Evolutionary conservation across 208 protist species (phyloP), one percentile per base, ranked within the genome.

Genomic region (Leptomonas pyrrhocoris): DNA sequence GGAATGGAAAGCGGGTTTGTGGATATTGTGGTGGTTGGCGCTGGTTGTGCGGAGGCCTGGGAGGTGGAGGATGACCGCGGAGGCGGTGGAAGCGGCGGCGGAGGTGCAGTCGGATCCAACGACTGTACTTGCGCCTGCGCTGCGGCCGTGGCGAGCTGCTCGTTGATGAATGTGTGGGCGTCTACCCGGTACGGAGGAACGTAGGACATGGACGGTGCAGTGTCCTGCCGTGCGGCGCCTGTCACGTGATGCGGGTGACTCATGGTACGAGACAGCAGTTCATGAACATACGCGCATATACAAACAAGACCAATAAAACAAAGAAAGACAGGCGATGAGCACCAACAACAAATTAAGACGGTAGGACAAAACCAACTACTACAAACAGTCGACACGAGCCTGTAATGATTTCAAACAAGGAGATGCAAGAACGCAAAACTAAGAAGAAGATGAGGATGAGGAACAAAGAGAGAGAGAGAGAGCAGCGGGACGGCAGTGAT

Each of bases 101-200:
- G 45, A 4, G 60, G 60, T 13, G 48, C 60, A 0, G 60, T 66
- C 2, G 48, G 62, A 50, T 58, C 46, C n/a, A 36, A 45, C 19
- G 50, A 25, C 49, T 54, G 13, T 23, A 18, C 28, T 2, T 13
- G 60, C 40, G n/a, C 11, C 9, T 45, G 42, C 11, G n/a, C 40
- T 2, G 18, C 18, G n/a, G 21, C 28, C 2, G 16, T 53, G 42
- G 60, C 36, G 30, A 61, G 51, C 51, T 68, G 30, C 31, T 74
- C 42, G 9, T 12, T 61, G 45, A 65, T 68, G 69, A 48, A 74
- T 23, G 13, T n/a, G 34, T 63, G 27, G 2, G 53, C 53, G 18
- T 65, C 6, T 3, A 38, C 68, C 6, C 68, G 58, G 42, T 74
- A 74, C n/a, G 30, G 69, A 21, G 69, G 69, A 3, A 68, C 60